Conservation (phyloP, 208 protist genomes). For the Phytomonas serpens region DNA sequence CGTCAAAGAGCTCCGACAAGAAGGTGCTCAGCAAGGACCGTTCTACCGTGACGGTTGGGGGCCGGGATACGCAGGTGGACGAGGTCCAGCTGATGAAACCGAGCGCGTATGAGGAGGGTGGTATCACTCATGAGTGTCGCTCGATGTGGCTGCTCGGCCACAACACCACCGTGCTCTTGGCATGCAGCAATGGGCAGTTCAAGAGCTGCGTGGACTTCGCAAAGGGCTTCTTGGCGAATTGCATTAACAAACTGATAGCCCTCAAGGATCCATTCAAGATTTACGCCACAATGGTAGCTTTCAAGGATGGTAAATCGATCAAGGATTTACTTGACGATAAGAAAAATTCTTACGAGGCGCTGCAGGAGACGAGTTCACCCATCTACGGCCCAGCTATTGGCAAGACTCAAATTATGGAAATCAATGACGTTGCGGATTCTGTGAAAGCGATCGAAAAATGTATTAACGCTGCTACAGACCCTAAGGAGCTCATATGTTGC, state of each 20-base stretch:
- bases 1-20: not conserved
- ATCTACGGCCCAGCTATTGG: constrained; percentile 59
- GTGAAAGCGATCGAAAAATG: constrained; percentile 26
- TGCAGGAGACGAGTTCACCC: constrained; percentile 47
- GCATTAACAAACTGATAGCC: constrained; percentile 31
- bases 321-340: constrained; percentile 58
- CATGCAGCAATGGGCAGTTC: constrained; percentile 22
- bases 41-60: constrained; percentile 22
- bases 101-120: constrained; percentile 10
- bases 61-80: constrained; percentile 37
- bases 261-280: constrained; percentile 44
- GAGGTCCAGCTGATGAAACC: constrained; percentile 27
- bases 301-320: constrained; percentile 36
- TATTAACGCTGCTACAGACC: constrained; percentile 26
- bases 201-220: constrained; percentile 26
- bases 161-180: constrained; percentile 44
- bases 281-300: constrained; percentile 37
- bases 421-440: constrained; percentile 10
- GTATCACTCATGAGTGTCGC: constrained; percentile 8
- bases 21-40: constrained; percentile 39
- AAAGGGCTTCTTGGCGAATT: constrained; percentile 35
- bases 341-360: constrained; percentile 25
- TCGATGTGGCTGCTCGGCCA: constrained; percentile 31
- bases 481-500: constrained; percentile 42
- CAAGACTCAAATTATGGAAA: constrained; percentile 29